phyloP scores from a whole-genome alignment of 2,329 filamentous ascomycete species.

The Pleochaeta shiraiana region DNA sequence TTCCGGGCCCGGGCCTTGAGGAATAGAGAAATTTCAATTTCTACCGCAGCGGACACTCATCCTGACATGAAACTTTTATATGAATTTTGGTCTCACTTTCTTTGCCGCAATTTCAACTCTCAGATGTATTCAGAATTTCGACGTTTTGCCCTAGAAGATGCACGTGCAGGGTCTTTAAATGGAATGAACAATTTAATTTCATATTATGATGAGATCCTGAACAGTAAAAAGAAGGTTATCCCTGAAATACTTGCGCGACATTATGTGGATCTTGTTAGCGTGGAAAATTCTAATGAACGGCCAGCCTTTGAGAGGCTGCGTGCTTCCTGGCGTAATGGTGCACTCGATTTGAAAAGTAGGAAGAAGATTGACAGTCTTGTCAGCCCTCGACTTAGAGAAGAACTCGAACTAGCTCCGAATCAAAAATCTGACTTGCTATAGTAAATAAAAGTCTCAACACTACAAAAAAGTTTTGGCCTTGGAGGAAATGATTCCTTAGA shows the following conservation, averaged over 20 bases:
- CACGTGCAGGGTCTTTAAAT: slow-evolving; percentile 26
- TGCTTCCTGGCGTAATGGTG: slow-evolving; percentile 30
- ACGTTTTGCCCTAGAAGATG: slow-evolving; percentile 41
- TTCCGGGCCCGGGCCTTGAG: slow-evolving; percentile 22
- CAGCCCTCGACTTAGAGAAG: slow-evolving; percentile 27
- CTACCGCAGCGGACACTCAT: slow-evolving; percentile 22
- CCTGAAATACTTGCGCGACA: slow-evolving; percentile 30
- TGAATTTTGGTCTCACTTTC: slow-evolving; percentile 53
- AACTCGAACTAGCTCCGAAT: slow-evolving; percentile 23
- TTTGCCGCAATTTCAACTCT: slow-evolving; percentile 51
- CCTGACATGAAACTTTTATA: slow-evolving; percentile 45
- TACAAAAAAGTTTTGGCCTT: neutral
- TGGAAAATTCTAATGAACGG: slow-evolving; percentile 19
- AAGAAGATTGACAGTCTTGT: slow-evolving; percentile 32
- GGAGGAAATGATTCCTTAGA: neutral
- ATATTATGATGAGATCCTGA: slow-evolving; percentile 39
- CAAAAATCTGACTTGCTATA: slow-evolving; percentile 10
- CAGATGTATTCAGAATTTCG: slow-evolving; percentile 59
- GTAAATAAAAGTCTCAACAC: neutral
- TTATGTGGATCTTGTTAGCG: slow-evolving; percentile 29
- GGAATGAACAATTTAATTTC: slow-evolving; percentile 41
- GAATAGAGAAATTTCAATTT: slow-evolving; percentile 18
- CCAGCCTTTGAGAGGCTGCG: slow-evolving; percentile 29
- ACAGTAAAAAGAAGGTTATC: slow-evolving; percentile 26
- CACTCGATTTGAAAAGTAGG: slow-evolving; percentile 31